phyloP scores from a whole-genome alignment of 2,329 filamentous ascomycete species.

The Cryphonectria naterciae region DNA sequence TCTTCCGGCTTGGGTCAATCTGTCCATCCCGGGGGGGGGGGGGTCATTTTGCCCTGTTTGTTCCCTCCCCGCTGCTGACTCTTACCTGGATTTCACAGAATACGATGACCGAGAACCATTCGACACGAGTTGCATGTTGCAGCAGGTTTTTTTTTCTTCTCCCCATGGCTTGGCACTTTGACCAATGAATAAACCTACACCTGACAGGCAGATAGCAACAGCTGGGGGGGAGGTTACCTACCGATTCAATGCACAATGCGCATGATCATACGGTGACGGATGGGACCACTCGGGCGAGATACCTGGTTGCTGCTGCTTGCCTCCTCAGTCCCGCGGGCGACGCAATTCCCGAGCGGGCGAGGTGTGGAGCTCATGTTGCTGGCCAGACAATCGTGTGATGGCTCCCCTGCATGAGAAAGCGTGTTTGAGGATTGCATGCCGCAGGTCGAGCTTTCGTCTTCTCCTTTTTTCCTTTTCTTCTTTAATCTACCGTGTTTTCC shows the following conservation, averaged over 20 bases:
- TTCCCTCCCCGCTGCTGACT: background rate
- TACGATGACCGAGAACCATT: background rate
- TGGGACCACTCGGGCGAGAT: background rate
- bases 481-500: background rate
- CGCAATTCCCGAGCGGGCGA: background rate
- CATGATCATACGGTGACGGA: background rate
- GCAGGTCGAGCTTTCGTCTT: slow-evolving; percentile 11
- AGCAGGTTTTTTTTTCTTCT: background rate
- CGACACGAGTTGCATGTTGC: background rate
- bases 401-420: slow-evolving; percentile 21
- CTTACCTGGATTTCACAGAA: background rate
- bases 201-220: background rate
- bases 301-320: background rate
- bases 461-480: background rate
- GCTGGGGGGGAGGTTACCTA: background rate
- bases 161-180: background rate
- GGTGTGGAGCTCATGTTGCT: background rate
- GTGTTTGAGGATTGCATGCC: slow-evolving; percentile 24
- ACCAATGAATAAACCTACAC: background rate
- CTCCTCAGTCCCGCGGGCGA: too few species aligned
- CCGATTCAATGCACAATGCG: background rate
- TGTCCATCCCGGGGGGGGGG: background rate
- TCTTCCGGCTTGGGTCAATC: slow-evolving; percentile 4
- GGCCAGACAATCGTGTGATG: slow-evolving; percentile 10
- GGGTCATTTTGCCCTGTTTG: background rate